Percentiles rank a stretch among this genome's conserved stretches.
phyloP scores from a whole-genome alignment of 2,329 filamentous ascomycete genomes.

The Epichloe glyceriae region DNA sequence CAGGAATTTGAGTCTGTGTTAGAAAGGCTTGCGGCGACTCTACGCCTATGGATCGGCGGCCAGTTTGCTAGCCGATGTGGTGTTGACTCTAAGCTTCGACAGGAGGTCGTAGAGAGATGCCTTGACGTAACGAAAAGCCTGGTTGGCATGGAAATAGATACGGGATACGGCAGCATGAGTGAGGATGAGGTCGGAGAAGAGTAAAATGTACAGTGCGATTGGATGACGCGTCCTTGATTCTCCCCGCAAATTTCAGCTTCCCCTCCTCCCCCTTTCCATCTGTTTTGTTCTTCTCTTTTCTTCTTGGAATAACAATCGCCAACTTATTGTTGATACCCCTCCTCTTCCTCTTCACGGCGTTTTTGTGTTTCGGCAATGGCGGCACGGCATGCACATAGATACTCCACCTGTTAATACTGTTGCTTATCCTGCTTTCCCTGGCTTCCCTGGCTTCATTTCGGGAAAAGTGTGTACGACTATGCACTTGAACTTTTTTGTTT shows the following conservation, averaged over 20 bases:
- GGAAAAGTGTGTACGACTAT: constrained; percentile 2
- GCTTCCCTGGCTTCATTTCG: not conserved
- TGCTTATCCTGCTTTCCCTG: not conserved
- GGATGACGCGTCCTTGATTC: not conserved
- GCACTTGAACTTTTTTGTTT: not conserved
- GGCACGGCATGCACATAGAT: constrained; percentile 1
- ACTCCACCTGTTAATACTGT: constrained; percentile 1
- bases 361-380: not conserved
- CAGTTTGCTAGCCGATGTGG: constrained; percentile 36
- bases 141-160: constrained; percentile 47
- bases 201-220: not conserved
- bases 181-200: constrained; percentile 27
- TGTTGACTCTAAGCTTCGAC: constrained; percentile 37
- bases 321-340: not conserved
- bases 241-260: not conserved
- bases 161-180: constrained; percentile 46
- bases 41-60: constrained; percentile 50
- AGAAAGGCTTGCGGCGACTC: constrained; percentile 41
- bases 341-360: not conserved
- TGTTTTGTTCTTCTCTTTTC: not conserved
- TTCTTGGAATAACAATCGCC: not conserved
- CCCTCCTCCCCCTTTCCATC: no score
- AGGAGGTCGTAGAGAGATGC: constrained; percentile 42
- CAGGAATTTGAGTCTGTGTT: constrained; percentile 35
- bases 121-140: constrained; percentile 41